Evolutionary conservation across 306 rosid species (phyloP), one percentile per base, ranked within the genome.

Genomic region (Cucumis melo): DNA sequence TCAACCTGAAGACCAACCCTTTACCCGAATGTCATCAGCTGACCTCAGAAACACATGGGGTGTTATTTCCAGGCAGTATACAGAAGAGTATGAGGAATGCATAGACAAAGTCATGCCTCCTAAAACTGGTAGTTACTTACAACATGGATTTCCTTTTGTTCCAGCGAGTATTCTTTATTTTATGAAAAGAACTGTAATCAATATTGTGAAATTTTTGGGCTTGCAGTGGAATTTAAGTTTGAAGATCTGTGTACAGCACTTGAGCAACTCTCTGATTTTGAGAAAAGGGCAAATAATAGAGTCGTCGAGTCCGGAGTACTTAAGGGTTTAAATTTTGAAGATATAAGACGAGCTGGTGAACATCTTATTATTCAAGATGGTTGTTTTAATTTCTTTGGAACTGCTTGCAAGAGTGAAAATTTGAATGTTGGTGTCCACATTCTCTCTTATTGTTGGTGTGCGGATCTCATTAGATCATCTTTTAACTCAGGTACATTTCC

Each of bases 361-460:
- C 98, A 83, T 75, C 86, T 95, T 60, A 78, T 87, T 77, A 89
- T 95, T 83, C 98, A 95, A 74, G 93, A 88, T 77, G 98, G 99
- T 48, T 95, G 99, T 82, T 79, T 85, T 72, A 77, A 83, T 82
- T 95, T 95, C 87, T 95, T 95, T 70, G 84, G 84, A 85, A 83
- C 62, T 54, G 73, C 87, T 75, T 80, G 84, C 11, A 88, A 88
- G 85, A 87, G 82, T 58, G 93, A 89, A 79, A 89, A 84, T 46
- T 82, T 92, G 78, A 88, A 90, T 66, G 87, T 90, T 55, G 87
- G 81, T 38, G 89, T 95, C 70, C 96, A 95, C 84, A 82, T 95
- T 81, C 93, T 95, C 77, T 95, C 99, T 13, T 95, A 90, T 79
- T 95, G 99, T 88, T 95, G 99, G 99, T 95, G 99, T 16, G 97